Conservation (phyloP, 495 filamentous ascomycete genomes). For the Letharia columbiana region DNA sequence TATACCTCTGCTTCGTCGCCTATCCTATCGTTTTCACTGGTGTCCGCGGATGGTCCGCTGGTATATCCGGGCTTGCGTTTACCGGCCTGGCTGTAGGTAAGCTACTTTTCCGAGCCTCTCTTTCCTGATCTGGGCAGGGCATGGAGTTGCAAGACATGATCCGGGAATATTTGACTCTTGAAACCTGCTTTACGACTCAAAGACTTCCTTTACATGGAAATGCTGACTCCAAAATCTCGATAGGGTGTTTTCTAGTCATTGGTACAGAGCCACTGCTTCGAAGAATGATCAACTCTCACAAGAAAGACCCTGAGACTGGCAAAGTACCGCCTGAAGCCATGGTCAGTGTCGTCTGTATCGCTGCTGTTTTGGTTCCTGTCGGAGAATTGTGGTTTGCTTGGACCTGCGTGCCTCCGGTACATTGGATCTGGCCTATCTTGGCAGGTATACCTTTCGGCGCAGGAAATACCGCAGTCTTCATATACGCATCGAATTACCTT, state of each 20-base stretch:
- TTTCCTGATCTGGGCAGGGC: background rate
- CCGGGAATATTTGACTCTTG: background rate
- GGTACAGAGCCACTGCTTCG: constrained; percentile 61
- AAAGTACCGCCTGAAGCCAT: constrained; percentile 63
- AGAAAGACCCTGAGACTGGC: constrained; percentile 59
- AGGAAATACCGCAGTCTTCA: constrained; percentile 70
- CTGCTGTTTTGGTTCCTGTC: constrained; percentile 55
- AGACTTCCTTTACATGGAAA: background rate
- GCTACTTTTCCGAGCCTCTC: background rate
- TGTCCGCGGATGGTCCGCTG: constrained; percentile 61
- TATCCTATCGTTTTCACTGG: constrained; percentile 69
- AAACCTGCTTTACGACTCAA: background rate
- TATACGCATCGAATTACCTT: constrained; percentile 72
- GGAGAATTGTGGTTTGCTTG: constrained; percentile 74
- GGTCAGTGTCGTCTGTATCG: constrained; percentile 62
- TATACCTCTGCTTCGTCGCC: constrained; percentile 81
- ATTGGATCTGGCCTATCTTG: constrained; percentile 65
- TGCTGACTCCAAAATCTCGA: background rate
- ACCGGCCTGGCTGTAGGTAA: constrained; percentile 55
- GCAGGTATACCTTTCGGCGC: constrained; percentile 72
- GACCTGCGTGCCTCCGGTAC: constrained; percentile 68
- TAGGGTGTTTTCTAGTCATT: constrained; percentile 54
- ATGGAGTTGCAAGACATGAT: background rate
- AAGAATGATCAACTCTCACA: constrained; percentile 60
- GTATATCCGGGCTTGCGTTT: constrained; percentile 64